Conservation (phyloP, 768 basidiomycete genomes). For the Tulasnella sp. region DNA sequence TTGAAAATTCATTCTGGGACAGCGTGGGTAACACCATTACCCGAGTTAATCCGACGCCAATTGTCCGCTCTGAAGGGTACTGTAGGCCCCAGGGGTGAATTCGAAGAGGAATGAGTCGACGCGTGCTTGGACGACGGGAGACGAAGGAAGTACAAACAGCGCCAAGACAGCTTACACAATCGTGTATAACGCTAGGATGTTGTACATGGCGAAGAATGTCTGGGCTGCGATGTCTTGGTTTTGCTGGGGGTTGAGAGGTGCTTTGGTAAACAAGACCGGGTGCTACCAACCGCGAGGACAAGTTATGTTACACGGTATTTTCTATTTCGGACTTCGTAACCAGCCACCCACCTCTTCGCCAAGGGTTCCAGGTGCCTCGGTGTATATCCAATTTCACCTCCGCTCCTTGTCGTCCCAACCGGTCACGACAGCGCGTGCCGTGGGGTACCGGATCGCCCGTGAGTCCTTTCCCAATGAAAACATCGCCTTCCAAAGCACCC, state of each 20-base stretch:
- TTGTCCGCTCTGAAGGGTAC: slow-evolving; percentile 96
- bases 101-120: neutral
- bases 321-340: too few species aligned
- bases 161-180: slow-evolving; percentile 96
- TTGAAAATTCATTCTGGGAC: slow-evolving; percentile 99
- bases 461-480: slow-evolving; percentile 93
- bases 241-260: slow-evolving; percentile 89
- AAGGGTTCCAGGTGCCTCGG: slow-evolving; percentile 86
- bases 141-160: slow-evolving; percentile 44
- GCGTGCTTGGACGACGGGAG: neutral
- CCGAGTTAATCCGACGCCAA: slow-evolving; percentile 97
- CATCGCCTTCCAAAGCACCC: slow-evolving; percentile 89
- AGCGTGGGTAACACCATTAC: slow-evolving; percentile 97
- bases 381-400: slow-evolving; percentile 98
- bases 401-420: slow-evolving; percentile 99
- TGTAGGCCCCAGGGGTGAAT: too few species aligned
- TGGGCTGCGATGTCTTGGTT: slow-evolving; percentile 96
- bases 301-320: too few species aligned
- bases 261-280: slow-evolving; percentile 93
- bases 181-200: slow-evolving; percentile 92
- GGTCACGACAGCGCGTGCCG: slow-evolving; percentile 97
- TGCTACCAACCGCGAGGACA: slow-evolving; percentile 69
- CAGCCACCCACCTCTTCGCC: slow-evolving; percentile 99
- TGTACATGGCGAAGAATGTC: slow-evolving; percentile 99
- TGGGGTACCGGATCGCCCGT: slow-evolving; percentile 98